A percentile compares a stretch with the other conserved stretches of the same genome.
phyloP scores from a whole-genome alignment of 140 eudicot species.

The Bidens hawaiensis region DNA sequence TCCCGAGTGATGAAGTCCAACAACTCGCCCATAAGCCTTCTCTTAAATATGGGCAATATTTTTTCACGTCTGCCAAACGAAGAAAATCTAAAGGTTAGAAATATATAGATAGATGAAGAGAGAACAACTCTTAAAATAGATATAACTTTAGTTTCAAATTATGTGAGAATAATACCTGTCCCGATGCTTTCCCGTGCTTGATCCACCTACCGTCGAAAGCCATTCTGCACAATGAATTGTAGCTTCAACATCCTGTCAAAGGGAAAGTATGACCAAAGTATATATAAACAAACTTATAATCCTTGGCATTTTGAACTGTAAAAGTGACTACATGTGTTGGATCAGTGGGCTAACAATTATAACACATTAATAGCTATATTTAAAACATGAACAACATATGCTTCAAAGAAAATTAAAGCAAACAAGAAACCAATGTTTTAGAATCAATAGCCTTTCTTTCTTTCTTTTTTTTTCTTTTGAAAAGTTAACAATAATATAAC shows the following conservation, averaged over 20 bases:
- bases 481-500: background rate
- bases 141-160: background rate
- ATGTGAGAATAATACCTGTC: constrained; percentile 43
- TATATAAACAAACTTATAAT: constrained; percentile 35
- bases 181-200: constrained; percentile 79
- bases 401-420: constrained; percentile 9
- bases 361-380: too few species aligned
- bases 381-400: constrained; percentile 4
- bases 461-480: too few species aligned
- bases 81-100: background rate
- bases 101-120: background rate
- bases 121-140: background rate
- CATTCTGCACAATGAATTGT: constrained; percentile 99
- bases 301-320: constrained; percentile 6
- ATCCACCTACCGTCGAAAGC: constrained; percentile 93
- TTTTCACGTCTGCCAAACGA: constrained; percentile 60
- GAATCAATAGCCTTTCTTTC: constrained; percentile 11
- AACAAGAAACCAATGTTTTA: constrained; percentile 8
- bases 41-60: constrained; percentile 74
- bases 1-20: constrained; percentile 84
- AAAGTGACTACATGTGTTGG: too few species aligned
- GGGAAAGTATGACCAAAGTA: constrained; percentile 41
- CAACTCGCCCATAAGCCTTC: constrained; percentile 85
- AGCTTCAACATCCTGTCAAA: constrained; percentile 99
- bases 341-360: too few species aligned